Conservation (phyloP, 1,284 basidiomycete genomes). For the Cystobasidiaceae sp. region DNA sequence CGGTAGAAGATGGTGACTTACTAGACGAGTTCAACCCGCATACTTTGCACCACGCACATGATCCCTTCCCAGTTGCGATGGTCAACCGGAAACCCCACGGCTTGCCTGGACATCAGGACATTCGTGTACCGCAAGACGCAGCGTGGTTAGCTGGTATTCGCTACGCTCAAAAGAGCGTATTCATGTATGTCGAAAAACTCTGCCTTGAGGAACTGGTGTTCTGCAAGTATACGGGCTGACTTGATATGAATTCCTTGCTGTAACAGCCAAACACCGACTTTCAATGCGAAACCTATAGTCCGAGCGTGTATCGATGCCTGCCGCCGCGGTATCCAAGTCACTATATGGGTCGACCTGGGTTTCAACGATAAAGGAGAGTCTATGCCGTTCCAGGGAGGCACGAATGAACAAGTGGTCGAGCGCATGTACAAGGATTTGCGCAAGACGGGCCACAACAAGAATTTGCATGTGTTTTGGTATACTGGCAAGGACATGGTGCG, state of each 20-base stretch:
- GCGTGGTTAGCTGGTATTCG: slow-evolving; percentile 69
- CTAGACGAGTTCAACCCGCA: slow-evolving; percentile 54
- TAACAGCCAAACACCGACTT: slow-evolving; percentile 63
- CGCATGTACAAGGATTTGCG: slow-evolving; percentile 58
- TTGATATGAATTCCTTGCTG: not conserved
- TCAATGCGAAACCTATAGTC: slow-evolving; percentile 66
- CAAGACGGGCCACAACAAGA: slow-evolving; percentile 53
- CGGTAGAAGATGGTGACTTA: slow-evolving; percentile 51
- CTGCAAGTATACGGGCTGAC: not conserved
- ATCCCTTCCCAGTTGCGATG: slow-evolving; percentile 64
- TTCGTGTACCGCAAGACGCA: slow-evolving; percentile 63
- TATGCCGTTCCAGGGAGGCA: slow-evolving; percentile 72
- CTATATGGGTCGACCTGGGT: slow-evolving; percentile 61
- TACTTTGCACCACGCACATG: slow-evolving; percentile 54
- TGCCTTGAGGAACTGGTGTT: not conserved
- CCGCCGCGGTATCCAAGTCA: slow-evolving; percentile 61
- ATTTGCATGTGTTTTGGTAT: slow-evolving; percentile 64
- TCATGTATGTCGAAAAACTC: slow-evolving; percentile 58
- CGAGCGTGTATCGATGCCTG: slow-evolving; percentile 63
- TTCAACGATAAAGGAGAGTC: slow-evolving; percentile 53
- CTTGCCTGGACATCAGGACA: slow-evolving; percentile 55
- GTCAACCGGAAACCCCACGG: slow-evolving; percentile 65
- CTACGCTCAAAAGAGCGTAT: slow-evolving; percentile 63
- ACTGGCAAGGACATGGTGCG: slow-evolving; percentile 60
- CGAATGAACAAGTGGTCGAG: slow-evolving; percentile 68